Evolutionary conservation across 257 asterid species (phyloP).

Genomic region (Solanum corneliomulleri): DNA sequence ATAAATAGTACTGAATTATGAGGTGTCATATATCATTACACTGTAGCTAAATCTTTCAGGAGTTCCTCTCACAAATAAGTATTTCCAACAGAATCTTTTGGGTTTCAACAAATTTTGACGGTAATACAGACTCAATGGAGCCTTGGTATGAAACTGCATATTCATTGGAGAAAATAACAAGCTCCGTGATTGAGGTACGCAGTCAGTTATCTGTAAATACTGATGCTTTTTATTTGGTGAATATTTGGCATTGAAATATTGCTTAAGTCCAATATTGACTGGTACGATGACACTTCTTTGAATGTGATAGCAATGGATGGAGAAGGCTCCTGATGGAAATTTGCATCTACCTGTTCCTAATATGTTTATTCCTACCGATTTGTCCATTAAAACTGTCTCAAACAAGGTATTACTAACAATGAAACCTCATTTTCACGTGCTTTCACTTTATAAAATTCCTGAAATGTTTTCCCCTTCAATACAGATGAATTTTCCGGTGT

Average conservation of each 20-base stretch:
- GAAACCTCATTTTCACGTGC: background rate
- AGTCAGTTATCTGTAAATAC: constrained; percentile 6
- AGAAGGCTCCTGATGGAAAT: constrained; percentile 52
- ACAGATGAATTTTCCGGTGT: constrained; percentile 57
- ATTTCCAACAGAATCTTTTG: constrained; percentile 64
- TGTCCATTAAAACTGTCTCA: constrained; percentile 50
- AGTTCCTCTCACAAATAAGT: background rate
- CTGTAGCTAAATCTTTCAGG: background rate
- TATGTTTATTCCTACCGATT: constrained; percentile 83
- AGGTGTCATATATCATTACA: background rate
- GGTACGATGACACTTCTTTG: background rate
- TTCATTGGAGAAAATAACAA: constrained; percentile 51
- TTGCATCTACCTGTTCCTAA: constrained; percentile 72
- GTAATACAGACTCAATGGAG: constrained; percentile 45
- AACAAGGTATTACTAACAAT: constrained; percentile 36
- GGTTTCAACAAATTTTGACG: constrained; percentile 90
- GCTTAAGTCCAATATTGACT: background rate
- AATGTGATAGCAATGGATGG: constrained; percentile 63
- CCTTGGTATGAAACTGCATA: constrained; percentile 97
- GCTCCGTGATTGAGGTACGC: constrained; percentile 63
- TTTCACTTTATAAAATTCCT: constrained; percentile 11
- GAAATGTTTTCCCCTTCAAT: constrained; percentile 9
- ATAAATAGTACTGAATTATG: background rate
- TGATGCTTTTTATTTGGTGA: background rate
- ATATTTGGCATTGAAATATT: background rate